Percentiles rank a stretch among this genome's conserved stretches.
These are phyloP conservation scores for Populus euphratica DNA, from an alignment of 345 rosid genomes.

Conservation along the genomic window DNA sequence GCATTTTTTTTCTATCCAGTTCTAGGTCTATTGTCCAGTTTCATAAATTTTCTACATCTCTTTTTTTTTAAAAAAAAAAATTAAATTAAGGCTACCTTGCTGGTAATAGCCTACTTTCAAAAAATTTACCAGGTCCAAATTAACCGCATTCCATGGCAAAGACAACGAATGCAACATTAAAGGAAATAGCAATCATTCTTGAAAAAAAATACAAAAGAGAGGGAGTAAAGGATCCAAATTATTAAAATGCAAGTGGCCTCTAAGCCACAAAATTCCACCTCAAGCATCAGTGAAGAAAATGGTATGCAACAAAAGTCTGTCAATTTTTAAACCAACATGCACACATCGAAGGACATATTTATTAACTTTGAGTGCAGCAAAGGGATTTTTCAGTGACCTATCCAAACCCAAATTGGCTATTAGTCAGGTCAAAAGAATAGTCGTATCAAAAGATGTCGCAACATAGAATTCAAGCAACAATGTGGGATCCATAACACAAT, in stretches of 20 bases:
- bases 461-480: not conserved
- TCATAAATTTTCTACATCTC: not conserved
- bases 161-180: not conserved
- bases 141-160: not conserved
- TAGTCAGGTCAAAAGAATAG: not conserved
- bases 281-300: conserved; percentile 2
- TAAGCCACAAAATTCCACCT: not conserved
- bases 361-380: not conserved
- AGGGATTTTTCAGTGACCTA: not conserved
- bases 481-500: not conserved
- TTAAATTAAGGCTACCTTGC: not conserved
- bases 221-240: not conserved
- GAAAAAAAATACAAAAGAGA: not conserved
- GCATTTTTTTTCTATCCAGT: not conserved
- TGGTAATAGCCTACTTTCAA: no score
- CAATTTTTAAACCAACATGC: not conserved
- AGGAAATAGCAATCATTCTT: not conserved
- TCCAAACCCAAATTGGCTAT: not conserved
- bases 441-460: not conserved
- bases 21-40: not conserved
- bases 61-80: not conserved
- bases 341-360: not conserved
- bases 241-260: not conserved
- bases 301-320: not conserved
- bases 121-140: no score